A percentile compares a stretch with the other conserved stretches of the same genome.
Conservation (phyloP, 345 rosid genomes). For the Xanthoceras sorbifolium region DNA sequence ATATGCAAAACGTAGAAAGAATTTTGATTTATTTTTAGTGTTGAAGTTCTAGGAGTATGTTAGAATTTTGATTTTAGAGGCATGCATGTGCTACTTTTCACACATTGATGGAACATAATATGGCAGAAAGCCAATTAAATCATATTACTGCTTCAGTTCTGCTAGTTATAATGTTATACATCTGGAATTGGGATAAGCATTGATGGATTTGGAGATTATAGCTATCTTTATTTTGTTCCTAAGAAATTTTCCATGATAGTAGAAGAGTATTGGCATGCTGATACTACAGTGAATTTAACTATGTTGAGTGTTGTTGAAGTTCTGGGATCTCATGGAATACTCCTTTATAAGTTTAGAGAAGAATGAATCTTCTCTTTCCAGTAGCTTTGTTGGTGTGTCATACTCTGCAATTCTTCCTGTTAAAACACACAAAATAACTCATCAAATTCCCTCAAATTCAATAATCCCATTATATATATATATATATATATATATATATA, state of each 20-base stretch:
- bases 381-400: slow-evolving; percentile 69
- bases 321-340: slow-evolving; percentile 71
- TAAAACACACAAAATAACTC: slow-evolving; percentile 4
- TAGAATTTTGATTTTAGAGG: too few relatives aligned
- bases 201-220: neutral
- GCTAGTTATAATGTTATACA: neutral
- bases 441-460: neutral
- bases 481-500: too few relatives aligned
- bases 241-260: too few relatives aligned
- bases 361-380: slow-evolving; percentile 73
- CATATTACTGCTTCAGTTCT: neutral
- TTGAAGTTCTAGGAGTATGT: too few relatives aligned
- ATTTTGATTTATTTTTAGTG: too few relatives aligned
- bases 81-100: too few relatives aligned
- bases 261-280: too few relatives aligned
- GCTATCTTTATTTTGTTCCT: neutral
- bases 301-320: slow-evolving; percentile 31
- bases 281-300: too few relatives aligned
- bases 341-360: slow-evolving; percentile 87
- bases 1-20: too few relatives aligned
- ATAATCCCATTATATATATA: too few relatives aligned
- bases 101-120: too few relatives aligned
- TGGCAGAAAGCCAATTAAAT: too few relatives aligned
- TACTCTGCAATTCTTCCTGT: slow-evolving; percentile 90
- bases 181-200: neutral